Conservation (phyloP, 2,329 filamentous ascomycete species). For the Plectosphaerella sp. region DNA sequence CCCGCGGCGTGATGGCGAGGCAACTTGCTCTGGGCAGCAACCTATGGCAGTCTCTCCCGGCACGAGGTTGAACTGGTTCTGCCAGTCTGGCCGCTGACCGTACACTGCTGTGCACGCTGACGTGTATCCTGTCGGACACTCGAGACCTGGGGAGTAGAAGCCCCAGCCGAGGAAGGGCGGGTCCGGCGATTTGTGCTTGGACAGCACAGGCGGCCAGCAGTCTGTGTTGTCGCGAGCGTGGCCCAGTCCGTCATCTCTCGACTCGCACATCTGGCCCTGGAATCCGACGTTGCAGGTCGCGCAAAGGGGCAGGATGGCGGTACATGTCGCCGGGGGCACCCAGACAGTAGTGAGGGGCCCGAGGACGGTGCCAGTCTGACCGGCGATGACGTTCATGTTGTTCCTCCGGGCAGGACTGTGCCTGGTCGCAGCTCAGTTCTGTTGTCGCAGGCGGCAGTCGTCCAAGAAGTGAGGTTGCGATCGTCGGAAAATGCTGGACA, state of each 20-base stretch:
- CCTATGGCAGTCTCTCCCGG: conserved; percentile 24
- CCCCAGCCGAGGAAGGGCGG: conserved; percentile 23
- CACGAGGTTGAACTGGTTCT: conserved; percentile 20
- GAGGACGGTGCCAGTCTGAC: conserved; percentile 7
- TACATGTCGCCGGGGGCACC: conserved; percentile 14
- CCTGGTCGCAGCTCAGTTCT: too few species aligned
- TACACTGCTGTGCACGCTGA: conserved; percentile 23
- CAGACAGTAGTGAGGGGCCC: conserved; percentile 20
- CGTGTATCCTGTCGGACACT: conserved; percentile 24
- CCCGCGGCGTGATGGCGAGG: neutral
- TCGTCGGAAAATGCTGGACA: too few species aligned
- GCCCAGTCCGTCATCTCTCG: conserved; percentile 9
- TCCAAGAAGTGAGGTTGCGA: too few species aligned
- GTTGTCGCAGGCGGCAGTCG: too few species aligned
- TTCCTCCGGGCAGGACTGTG: too few species aligned
- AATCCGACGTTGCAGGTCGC: conserved; percentile 16
- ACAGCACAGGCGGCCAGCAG: conserved; percentile 22
- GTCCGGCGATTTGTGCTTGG: conserved; percentile 7
- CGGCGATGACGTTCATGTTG: too few species aligned
- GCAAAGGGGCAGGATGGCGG: conserved; percentile 13
- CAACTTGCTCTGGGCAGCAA: conserved; percentile 24
- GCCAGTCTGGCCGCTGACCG: conserved; percentile 15
- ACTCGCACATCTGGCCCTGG: conserved; percentile 15
- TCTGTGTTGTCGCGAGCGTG: conserved; percentile 16
- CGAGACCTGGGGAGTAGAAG: conserved; percentile 28